Evolutionary conservation across 2,329 filamentous ascomycete genomes (phyloP).

Genomic region (Byssochlamys sp.): DNA sequence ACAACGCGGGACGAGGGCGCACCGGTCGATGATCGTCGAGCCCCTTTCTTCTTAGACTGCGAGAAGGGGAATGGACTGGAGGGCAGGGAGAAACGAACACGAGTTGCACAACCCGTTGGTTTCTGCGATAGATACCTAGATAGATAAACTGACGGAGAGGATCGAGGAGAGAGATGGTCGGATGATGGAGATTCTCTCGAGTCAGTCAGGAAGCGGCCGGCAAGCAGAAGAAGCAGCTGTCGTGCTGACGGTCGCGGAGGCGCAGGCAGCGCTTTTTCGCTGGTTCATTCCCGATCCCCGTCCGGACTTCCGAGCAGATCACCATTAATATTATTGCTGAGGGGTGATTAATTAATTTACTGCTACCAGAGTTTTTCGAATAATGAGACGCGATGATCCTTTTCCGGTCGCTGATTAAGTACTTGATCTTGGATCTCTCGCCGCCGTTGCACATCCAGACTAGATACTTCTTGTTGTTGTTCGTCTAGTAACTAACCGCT

Average conservation of each 20-base stretch:
- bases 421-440: not conserved
- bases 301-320: not conserved
- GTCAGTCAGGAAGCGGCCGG: not conserved
- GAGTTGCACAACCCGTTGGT: not conserved
- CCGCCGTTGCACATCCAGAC: too few relatives aligned
- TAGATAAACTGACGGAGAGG: not conserved
- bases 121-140: not conserved
- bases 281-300: not conserved
- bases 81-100: not conserved
- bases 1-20: not conserved
- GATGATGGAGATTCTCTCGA: not conserved
- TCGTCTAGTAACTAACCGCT: too few relatives aligned
- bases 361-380: not conserved
- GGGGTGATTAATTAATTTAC: too few relatives aligned
- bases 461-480: too few relatives aligned
- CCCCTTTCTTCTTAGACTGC: slow-evolving; percentile 8
- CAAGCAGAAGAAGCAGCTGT: not conserved
- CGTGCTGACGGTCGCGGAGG: not conserved
- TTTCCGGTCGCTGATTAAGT: not conserved
- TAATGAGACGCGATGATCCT: not conserved
- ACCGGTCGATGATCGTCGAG: slow-evolving; percentile 12
- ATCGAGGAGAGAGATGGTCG: not conserved
- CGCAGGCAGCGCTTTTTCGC: not conserved
- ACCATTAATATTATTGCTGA: not conserved
- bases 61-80: not conserved